Conservation (phyloP, 1,284 basidiomycete genomes). For the Ganoderma lingzhi region DNA sequence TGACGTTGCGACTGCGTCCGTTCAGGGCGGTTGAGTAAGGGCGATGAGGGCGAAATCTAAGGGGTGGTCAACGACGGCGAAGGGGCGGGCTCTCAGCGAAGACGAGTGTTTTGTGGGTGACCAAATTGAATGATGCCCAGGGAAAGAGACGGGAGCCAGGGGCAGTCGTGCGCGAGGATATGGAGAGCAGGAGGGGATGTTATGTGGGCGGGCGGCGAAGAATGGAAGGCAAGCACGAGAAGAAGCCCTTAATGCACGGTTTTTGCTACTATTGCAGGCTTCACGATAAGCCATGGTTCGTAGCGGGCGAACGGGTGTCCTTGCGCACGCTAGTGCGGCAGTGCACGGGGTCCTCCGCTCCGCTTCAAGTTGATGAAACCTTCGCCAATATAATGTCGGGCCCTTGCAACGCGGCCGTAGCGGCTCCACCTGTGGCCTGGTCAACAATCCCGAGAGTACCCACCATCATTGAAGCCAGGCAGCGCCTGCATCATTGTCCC, state of each 20-base stretch:
- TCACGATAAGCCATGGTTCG: conserved; percentile 25
- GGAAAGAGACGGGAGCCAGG: conserved; percentile 1
- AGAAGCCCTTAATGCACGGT: conserved; percentile 11
- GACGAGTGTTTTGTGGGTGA: conserved; percentile 10
- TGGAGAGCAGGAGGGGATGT: conserved; percentile 16
- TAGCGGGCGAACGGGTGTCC: not conserved
- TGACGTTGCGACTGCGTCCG: not conserved
- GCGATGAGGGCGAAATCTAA: not conserved
- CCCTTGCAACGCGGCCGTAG: not conserved
- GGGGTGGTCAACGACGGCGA: not conserved
- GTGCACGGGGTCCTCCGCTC: conserved; percentile 17
- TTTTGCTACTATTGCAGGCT: conserved; percentile 14
- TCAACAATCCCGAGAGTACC: too few species aligned
- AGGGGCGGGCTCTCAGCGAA: not conserved
- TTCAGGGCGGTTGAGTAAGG: not conserved
- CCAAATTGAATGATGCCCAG: conserved; percentile 9
- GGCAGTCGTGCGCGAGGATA: conserved; percentile 14
- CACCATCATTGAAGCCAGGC: not conserved
- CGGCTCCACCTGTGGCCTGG: not conserved
- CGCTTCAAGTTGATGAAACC: not conserved
- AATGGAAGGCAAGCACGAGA: conserved; percentile 31
- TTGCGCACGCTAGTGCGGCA: not conserved
- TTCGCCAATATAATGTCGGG: not conserved
- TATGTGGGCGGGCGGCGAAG: conserved; percentile 24
- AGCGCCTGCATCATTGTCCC: not conserved